Evolutionary conservation across 73 alveolate genomes (phyloP), one percentile per base, ranked within the genome.

Genomic region (Stentor roeselii): DNA sequence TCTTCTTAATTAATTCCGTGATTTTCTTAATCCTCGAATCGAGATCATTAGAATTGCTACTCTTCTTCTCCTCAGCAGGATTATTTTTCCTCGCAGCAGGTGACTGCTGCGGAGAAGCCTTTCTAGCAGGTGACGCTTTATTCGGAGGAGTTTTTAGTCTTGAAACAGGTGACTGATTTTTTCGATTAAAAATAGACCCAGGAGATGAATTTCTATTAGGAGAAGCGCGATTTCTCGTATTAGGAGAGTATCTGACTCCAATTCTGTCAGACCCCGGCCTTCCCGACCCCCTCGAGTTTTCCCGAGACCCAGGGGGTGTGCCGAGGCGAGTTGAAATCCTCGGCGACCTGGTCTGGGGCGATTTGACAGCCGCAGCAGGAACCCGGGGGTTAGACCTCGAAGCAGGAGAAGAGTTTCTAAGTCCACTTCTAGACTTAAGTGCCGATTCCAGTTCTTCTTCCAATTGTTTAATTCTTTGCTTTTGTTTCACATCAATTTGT

Each of bases 341-440:
- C 6, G 84, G 84, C n/a, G 82, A 36, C 39, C 84, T 76, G 36
- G 84, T 21, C n/a, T 1, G 21, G 15, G 84, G 84, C 0, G 80
- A 67, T 67, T 67, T 76, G n/a, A 6, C 6, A 14, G 21, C 0
- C n/a, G 36, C 39, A 35, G 14, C 39, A n/a, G n/a, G 27, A 2
- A 2, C 74, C 39, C 75, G 21, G 21, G 14, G 39, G 15, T 15
- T 76, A 36, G n/a, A 27, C 14, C 36, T 21, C 0, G 74, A 30
- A 37, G 31, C 84, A 21, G 84, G 84, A 39, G 60, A 21, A 0
- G 84, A 37, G 2, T 40, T 35, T 2, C 84, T 76, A 30, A 30
- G 6, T 0, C 21, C 14, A 1, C 84, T 39, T 2, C 84, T 34
- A 3, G 60, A 31, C 39, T 35, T 76, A 15, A 76, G 39, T 21